Conservation (phyloP, 116 monocot genomes). For the Iris pallida region DNA sequence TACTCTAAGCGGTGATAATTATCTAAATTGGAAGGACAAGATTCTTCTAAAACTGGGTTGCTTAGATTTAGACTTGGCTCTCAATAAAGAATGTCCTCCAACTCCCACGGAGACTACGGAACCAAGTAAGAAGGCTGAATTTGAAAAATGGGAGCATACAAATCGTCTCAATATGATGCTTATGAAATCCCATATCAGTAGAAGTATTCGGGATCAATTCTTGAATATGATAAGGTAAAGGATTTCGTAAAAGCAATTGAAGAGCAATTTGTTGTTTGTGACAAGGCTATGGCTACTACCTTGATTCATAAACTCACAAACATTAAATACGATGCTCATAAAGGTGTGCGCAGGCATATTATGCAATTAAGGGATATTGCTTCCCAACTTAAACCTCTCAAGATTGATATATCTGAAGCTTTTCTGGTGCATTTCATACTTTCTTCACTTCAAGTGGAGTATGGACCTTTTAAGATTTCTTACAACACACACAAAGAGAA, state of each 20-base stretch:
- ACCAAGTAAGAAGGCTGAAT: not conserved
- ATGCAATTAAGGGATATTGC: not conserved
- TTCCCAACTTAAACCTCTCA: not conserved
- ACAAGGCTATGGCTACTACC: not conserved
- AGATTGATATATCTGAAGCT: not conserved
- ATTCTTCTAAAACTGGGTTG: slow-evolving; percentile 2
- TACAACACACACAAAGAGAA: slow-evolving; percentile 3
- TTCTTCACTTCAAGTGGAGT: not conserved
- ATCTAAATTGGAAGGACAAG: not conserved
- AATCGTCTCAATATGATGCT: not conserved
- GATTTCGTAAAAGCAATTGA: not conserved
- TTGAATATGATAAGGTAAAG: slow-evolving; percentile 1
- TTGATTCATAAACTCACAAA: not conserved
- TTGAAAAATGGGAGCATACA: not conserved
- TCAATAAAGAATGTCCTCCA: not conserved
- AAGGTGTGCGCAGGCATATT: not conserved
- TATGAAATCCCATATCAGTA: not conserved
- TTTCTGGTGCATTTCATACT: not conserved
- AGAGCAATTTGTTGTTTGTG: not conserved
- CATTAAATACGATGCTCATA: not conserved
- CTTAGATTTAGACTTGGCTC: not conserved
- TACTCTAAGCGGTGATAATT: not conserved
- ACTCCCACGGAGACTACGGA: not conserved
- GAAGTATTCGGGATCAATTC: not conserved
- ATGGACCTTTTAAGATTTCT: not conserved